Conservation (phyloP, 1,284 basidiomycete genomes). For the Rhodofomes roseus region DNA sequence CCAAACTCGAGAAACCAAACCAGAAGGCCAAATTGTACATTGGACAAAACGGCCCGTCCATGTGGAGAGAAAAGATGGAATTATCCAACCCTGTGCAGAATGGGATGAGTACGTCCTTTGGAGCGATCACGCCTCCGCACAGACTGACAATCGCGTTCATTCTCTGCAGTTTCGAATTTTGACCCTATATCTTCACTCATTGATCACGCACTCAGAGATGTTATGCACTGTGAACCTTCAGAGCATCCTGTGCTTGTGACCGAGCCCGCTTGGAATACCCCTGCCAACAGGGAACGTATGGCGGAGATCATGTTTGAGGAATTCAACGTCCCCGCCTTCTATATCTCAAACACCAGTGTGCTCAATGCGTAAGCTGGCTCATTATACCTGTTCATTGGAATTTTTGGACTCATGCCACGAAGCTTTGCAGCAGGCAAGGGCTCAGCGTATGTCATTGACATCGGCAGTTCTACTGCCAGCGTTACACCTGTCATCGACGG, state of each 20-base stretch:
- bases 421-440: slow-evolving; percentile 97
- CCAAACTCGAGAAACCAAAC: slow-evolving; percentile 9
- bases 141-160: neutral
- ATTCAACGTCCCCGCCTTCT: slow-evolving; percentile 92
- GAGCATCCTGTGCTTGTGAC: slow-evolving; percentile 95
- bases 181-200: slow-evolving; percentile 73
- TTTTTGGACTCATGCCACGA: neutral
- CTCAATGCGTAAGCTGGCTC: slow-evolving; percentile 77
- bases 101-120: slow-evolving; percentile 68
- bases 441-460: slow-evolving; percentile 91
- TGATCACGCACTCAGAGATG: slow-evolving; percentile 70
- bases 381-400: too few species aligned
- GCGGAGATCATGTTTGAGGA: slow-evolving; percentile 98
- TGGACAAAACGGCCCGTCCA: slow-evolving; percentile 88
- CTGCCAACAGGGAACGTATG: slow-evolving; percentile 86
- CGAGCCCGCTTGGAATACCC: slow-evolving; percentile 95
- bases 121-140: neutral
- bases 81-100: slow-evolving; percentile 83
- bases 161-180: slow-evolving; percentile 72
- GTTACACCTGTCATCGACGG: slow-evolving; percentile 97
- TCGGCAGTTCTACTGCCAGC: slow-evolving; percentile 86
- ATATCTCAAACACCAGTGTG: slow-evolving; percentile 95
- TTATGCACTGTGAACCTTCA: slow-evolving; percentile 67
- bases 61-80: slow-evolving; percentile 90
- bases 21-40: slow-evolving; percentile 69